Conservation (phyloP, 2,329 filamentous ascomycete species). For the Penicillium palitans region DNA sequence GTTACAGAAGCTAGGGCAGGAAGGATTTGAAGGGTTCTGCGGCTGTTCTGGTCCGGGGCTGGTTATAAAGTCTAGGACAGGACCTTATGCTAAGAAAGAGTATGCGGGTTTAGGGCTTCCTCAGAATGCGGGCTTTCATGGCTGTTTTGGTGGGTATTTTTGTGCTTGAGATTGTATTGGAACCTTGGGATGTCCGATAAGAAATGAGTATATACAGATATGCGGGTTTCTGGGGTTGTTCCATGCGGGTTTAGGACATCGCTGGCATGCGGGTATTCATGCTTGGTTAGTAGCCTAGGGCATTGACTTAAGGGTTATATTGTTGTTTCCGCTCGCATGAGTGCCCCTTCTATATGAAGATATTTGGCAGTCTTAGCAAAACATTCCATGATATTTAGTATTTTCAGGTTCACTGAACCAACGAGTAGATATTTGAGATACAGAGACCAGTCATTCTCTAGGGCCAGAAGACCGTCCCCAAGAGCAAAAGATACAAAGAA, state of each 20-base stretch:
- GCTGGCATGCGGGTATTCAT: background rate
- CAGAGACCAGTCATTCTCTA: background rate
- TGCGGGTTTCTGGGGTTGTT: too few relatives aligned
- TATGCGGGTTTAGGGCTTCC: background rate
- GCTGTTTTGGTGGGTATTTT: too few relatives aligned
- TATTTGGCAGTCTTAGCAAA: background rate
- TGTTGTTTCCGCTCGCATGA: background rate
- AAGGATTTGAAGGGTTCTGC: background rate
- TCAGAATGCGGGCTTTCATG: background rate
- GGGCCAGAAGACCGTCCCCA: background rate
- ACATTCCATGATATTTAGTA: background rate
- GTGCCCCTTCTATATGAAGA: background rate
- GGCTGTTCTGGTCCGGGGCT: background rate
- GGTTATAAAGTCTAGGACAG: background rate
- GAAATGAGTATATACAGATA: too few relatives aligned
- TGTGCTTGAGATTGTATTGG: too few relatives aligned
- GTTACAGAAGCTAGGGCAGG: background rate
- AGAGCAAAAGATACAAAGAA: conserved; percentile 13
- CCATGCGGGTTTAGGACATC: too few relatives aligned
- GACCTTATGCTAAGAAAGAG: background rate
- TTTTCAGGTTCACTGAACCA: conserved; percentile 5
- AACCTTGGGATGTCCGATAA: too few relatives aligned
- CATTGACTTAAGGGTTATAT: background rate
- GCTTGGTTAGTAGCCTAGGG: background rate
- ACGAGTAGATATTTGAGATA: background rate